These are phyloP conservation scores for Gloeophyllum trabeum DNA, from an alignment of 768 basidiomycete species.

Conservation along the genomic window DNA sequence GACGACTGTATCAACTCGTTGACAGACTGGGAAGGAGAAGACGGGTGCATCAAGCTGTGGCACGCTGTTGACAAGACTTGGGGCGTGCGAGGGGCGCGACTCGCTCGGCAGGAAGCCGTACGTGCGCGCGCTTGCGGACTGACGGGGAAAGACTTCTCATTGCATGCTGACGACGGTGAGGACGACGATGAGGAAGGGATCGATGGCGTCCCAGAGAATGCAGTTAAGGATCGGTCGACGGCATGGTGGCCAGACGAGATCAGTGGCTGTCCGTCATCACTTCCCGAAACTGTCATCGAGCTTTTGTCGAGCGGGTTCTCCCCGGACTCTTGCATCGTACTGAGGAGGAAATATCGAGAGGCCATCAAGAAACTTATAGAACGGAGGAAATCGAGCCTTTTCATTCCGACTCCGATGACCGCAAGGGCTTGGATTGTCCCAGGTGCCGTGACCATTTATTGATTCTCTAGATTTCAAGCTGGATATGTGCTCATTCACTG, in stretches of 20 bases:
- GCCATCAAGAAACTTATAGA: slow-evolving; percentile 32
- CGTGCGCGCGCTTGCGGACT: slow-evolving; percentile 16
- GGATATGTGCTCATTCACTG: background rate
- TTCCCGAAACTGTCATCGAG: slow-evolving; percentile 50
- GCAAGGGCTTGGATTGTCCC: slow-evolving; percentile 53
- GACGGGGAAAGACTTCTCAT: slow-evolving; percentile 9
- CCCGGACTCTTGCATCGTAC: slow-evolving; percentile 40
- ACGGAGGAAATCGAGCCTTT: slow-evolving; percentile 30
- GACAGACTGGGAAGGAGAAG: slow-evolving; percentile 4
- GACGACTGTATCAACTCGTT: slow-evolving; percentile 1
- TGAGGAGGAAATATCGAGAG: slow-evolving; percentile 37
- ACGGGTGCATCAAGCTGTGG: slow-evolving; percentile 14
- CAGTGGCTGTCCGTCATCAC: slow-evolving; percentile 44
- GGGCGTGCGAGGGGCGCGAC: slow-evolving; percentile 11
- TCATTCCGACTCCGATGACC: slow-evolving; percentile 44
- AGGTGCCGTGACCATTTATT: too few relatives aligned
- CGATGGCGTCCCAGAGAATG: slow-evolving; percentile 10
- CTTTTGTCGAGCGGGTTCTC: slow-evolving; percentile 50
- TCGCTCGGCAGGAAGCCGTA: slow-evolving; percentile 12
- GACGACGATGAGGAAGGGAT: slow-evolving; percentile 13
- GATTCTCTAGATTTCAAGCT: background rate
- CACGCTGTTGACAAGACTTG: slow-evolving; percentile 11
- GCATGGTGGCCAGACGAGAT: slow-evolving; percentile 65
- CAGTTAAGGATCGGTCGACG: slow-evolving; percentile 27
- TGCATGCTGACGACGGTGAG: slow-evolving; percentile 7